Evolutionary conservation across 306 rosid species (phyloP).

Genomic region (Crataegus laevigata): DNA sequence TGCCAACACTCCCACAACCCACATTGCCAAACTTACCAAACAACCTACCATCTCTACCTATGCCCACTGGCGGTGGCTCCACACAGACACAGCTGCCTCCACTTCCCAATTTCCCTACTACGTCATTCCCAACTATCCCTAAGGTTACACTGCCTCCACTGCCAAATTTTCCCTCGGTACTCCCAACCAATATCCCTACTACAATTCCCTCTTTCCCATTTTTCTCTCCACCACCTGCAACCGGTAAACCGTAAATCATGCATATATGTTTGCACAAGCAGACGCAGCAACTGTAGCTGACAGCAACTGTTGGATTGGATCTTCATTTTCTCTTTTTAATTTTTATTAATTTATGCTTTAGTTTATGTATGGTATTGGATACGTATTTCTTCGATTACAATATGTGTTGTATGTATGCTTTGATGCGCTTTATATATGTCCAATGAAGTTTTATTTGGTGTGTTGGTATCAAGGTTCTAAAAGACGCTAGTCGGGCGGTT

Average conservation of each 20-base stretch:
- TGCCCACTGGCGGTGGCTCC: not conserved
- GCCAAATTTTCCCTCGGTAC: not conserved
- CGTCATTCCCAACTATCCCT: not conserved
- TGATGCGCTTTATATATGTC: no score
- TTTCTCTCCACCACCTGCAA: conserved; percentile 33
- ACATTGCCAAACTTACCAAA: not conserved
- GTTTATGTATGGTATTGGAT: no score
- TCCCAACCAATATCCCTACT: not conserved
- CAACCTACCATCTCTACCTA: not conserved
- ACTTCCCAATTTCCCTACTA: not conserved
- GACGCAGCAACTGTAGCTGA: no score
- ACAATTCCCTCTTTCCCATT: conserved; percentile 27
- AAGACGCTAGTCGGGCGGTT: no score
- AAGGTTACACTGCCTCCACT: not conserved
- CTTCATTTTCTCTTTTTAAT: no score
- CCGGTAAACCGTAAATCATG: conserved; percentile 22
- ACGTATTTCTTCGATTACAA: no score
- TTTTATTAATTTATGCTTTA: no score
- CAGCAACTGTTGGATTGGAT: no score
- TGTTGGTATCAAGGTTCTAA: no score
- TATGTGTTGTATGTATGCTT: no score
- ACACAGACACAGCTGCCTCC: not conserved
- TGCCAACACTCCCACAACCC: not conserved
- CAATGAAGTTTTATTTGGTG: no score
- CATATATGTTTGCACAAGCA: not conserved